These are phyloP conservation scores for Pisolithus albus DNA, from an alignment of 768 basidiomycete genomes.

Conservation along the genomic window DNA sequence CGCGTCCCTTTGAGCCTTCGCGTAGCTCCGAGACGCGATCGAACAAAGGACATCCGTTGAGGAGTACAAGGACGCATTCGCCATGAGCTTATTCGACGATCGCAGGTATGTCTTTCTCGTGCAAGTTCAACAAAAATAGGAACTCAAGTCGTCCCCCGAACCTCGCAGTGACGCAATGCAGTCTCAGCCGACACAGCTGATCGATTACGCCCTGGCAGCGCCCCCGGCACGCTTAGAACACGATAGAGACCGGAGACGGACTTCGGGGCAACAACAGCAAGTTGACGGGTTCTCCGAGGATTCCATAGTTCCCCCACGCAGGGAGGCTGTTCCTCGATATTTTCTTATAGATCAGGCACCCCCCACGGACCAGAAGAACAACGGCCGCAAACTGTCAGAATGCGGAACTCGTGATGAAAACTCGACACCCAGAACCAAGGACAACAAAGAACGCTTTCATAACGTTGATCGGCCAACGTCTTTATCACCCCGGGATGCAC, in stretches of 20 bases:
- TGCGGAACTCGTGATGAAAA: constrained; percentile 54
- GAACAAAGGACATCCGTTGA: no score
- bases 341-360: constrained; percentile 31
- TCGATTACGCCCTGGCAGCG: constrained; percentile 38
- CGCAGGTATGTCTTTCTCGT: constrained; percentile 30
- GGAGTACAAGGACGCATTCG: no score
- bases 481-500: constrained; percentile 17
- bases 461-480: constrained; percentile 7
- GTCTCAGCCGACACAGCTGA: constrained; percentile 51
- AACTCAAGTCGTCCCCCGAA: constrained; percentile 10
- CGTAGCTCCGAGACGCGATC: background rate
- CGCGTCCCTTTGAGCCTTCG: background rate
- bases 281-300: constrained; percentile 33
- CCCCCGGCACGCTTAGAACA: constrained; percentile 13
- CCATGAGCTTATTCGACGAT: constrained; percentile 32
- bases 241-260: constrained; percentile 4
- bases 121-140: constrained; percentile 4
- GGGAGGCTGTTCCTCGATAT: constrained; percentile 39
- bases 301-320: constrained; percentile 32
- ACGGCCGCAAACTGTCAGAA: constrained; percentile 11
- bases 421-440: constrained; percentile 16
- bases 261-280: constrained; percentile 13
- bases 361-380: constrained; percentile 4
- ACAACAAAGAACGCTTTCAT: constrained; percentile 15
- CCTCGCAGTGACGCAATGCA: constrained; percentile 36